A percentile compares a stretch with the other conserved stretches of the same genome.
phyloP scores from a whole-genome alignment of 179 eudicot species.

The Sideroxylon spinosum region DNA sequence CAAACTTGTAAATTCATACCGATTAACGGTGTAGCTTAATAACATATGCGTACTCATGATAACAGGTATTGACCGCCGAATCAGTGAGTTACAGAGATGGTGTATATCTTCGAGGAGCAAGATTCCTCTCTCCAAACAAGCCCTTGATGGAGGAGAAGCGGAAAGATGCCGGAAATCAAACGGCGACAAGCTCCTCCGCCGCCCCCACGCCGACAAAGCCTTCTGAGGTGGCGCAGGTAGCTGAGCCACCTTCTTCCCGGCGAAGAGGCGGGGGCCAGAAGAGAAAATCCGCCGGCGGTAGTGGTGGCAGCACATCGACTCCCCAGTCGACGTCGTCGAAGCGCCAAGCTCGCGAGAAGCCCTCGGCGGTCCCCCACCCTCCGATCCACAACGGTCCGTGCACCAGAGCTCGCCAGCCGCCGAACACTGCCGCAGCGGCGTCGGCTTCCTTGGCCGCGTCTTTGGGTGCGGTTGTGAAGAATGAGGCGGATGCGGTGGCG shows the following conservation, averaged over 20 bases:
- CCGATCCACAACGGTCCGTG: conserved; percentile 81
- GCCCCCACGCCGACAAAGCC: conserved; percentile 23
- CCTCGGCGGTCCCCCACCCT: conserved; percentile 35
- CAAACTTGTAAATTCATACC: neutral
- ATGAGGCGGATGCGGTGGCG: conserved; percentile 26
- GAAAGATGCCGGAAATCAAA: conserved; percentile 41
- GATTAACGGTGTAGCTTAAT: neutral
- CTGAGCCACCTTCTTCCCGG: conserved; percentile 52
- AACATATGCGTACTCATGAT: neutral
- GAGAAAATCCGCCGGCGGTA: conserved; percentile 50
- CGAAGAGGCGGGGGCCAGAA: conserved; percentile 65
- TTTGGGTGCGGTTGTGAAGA: conserved; percentile 19
- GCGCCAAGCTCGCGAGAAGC: conserved; percentile 72
- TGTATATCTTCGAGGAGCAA: neutral
- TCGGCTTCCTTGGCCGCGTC: conserved; percentile 32
- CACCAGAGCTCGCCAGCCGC: conserved; percentile 76
- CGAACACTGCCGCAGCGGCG: conserved; percentile 45
- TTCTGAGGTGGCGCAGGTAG: conserved; percentile 24
- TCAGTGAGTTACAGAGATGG: neutral
- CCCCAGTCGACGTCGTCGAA: conserved; percentile 54
- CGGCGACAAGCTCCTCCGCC: conserved; percentile 28
- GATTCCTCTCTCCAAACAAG: conserved; percentile 15
- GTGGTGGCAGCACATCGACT: conserved; percentile 28
- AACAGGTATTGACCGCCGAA: neutral
- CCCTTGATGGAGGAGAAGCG: conserved; percentile 68